phyloP scores from a whole-genome alignment of 75 land plant genomes.

The Chamaecyparis obtusa region DNA sequence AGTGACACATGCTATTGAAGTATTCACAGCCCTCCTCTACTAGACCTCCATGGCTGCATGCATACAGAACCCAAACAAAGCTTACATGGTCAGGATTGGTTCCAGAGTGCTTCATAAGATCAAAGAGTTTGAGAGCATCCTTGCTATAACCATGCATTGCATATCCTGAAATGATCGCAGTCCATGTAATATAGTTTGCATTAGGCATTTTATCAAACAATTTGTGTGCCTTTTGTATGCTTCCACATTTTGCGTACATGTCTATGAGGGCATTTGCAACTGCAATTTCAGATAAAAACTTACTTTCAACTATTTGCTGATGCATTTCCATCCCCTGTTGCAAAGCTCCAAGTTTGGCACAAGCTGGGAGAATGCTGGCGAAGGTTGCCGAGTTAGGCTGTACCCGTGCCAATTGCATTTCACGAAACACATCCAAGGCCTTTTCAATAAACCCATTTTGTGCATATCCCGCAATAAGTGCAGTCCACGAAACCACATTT shows the following conservation, averaged over 20 bases:
- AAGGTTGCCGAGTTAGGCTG: neutral
- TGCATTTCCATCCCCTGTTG: constrained; percentile 1
- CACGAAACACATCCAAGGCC: constrained; percentile 37
- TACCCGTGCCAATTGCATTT: constrained; percentile 15
- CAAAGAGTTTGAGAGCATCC: constrained; percentile 7
- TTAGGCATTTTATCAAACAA: constrained; percentile 11
- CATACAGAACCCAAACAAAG: constrained; percentile 14
- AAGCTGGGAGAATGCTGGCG: neutral
- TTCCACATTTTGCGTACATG: constrained; percentile 23
- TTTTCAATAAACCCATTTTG: constrained; percentile 18
- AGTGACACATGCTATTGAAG: neutral
- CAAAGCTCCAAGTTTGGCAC: neutral
- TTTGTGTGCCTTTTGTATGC: constrained; percentile 16
- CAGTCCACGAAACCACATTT: constrained; percentile 42
- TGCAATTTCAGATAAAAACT: constrained; percentile 13
- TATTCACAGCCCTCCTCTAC: constrained; percentile 8
- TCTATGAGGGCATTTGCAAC: constrained; percentile 22
- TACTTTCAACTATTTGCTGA: neutral
- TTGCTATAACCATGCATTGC: constrained; percentile 17
- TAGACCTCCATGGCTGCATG: constrained; percentile 15
- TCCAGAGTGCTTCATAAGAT: constrained; percentile 7
- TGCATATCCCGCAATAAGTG: constrained; percentile 43
- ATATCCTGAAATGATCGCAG: constrained; percentile 21
- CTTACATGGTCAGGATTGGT: constrained; percentile 1
- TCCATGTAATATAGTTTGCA: constrained; percentile 18